Conservation (phyloP, 2,329 filamentous ascomycete genomes). For the Endocalyx cinctus region DNA sequence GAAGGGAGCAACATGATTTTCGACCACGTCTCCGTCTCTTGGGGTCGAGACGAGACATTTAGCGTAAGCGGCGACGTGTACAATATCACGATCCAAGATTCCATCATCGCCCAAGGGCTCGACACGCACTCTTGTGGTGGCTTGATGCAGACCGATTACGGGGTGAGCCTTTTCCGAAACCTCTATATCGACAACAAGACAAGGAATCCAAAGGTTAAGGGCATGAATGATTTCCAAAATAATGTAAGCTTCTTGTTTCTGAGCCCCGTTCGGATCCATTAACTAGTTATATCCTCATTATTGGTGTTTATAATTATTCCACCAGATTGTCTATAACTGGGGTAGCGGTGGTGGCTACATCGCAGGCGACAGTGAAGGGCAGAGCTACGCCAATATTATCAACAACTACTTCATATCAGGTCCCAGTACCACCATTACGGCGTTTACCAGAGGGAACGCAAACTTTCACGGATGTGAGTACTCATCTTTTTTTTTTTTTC, state of each 20-base stretch:
- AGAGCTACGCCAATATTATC: slow-evolving; percentile 47
- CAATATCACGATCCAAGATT: slow-evolving; percentile 48
- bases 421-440: slow-evolving; percentile 42
- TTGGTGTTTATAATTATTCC: slow-evolving; percentile 16
- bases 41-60: slow-evolving; percentile 54
- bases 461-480: slow-evolving; percentile 45
- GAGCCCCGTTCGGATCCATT: too few relatives aligned
- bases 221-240: slow-evolving; percentile 49
- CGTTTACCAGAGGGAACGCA: slow-evolving; percentile 51
- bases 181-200: slow-evolving; percentile 55
- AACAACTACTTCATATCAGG: slow-evolving; percentile 55
- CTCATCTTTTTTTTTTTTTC: background rate
- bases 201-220: slow-evolving; percentile 53
- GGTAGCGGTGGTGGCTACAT: slow-evolving; percentile 51
- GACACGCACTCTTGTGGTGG: slow-evolving; percentile 50
- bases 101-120: slow-evolving; percentile 49
- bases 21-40: slow-evolving; percentile 49
- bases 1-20: slow-evolving; percentile 51
- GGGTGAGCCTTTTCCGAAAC: slow-evolving; percentile 48
- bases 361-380: slow-evolving; percentile 42
- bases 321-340: slow-evolving; percentile 51
- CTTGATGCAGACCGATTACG: slow-evolving; percentile 45
- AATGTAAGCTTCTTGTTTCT: slow-evolving; percentile 21
- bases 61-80: slow-evolving; percentile 42
- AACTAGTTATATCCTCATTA: too few relatives aligned